Evolutionary conservation across 805 yeast genomes (phyloP), one percentile per base, ranked within the genome.

Genomic region (Hanseniaspora nectarophila): DNA sequence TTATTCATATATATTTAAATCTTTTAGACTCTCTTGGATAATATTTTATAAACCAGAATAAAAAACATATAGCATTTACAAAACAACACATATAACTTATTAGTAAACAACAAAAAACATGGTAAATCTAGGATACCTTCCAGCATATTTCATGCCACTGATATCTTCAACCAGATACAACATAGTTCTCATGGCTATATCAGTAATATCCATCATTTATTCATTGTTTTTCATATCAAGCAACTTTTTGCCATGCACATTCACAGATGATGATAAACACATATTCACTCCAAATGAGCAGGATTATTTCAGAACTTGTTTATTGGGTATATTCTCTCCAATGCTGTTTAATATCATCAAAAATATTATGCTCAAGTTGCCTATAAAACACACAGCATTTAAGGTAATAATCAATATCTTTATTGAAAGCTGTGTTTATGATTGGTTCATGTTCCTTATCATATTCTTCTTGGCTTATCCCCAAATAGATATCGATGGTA

Each of bases 381-480:
- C 64, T 42, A 54, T 62, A 4, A 59, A 63, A 56, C 51, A 61
- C 12, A 42, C 39, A 6, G 23, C 32, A 2, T 12, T 45, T n/a
- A 40, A 24, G 39, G 55, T 67, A 40, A 57, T 69, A 6, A 43
- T 62, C 5, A 62, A 66, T 10, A 37, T 70, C 3, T 48, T 69
- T 42, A 54, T 60, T 13, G 64, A 64, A 51, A 63, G 61, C 54
- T 61, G 63, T 6, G 40, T 67, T 18, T 65, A 70, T 56, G 67
- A 67, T 45, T 64, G 68, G 67, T 57, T 68, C 40, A 62, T 66
- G 55, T 63, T 71, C 35, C 54, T 66, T 34, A 64, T 70, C 2
- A 53, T 71, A 7, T 57, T 68, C 16, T 60, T 67, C 15, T 55
- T 70, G 50, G 72, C 74, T 24, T 68, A 68, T 46, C 74, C 74